phyloP scores from a whole-genome alignment of 108 stramenopile genomes.

The Cylindrotheca fusiformis region DNA sequence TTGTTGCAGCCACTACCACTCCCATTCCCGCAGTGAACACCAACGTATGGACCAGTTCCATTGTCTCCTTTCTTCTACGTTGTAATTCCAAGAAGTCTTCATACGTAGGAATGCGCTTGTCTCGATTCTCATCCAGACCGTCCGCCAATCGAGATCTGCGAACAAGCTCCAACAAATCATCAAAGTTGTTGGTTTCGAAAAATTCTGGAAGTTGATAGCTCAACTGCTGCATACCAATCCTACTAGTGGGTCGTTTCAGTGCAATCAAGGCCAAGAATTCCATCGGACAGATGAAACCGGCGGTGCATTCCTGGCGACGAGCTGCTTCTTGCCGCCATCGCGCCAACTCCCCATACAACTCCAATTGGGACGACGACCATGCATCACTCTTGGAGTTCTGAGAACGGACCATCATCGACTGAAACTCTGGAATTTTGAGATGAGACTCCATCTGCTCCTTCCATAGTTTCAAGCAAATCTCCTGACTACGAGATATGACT shows the following conservation, averaged over 20 bases:
- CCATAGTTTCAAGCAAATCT: slow-evolving; percentile 66
- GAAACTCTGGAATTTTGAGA: slow-evolving; percentile 35
- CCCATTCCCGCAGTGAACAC: neutral
- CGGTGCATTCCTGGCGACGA: slow-evolving; percentile 21
- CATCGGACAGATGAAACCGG: slow-evolving; percentile 51
- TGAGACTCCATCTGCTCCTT: slow-evolving; percentile 35
- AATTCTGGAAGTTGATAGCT: slow-evolving; percentile 10
- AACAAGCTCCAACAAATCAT: slow-evolving; percentile 14
- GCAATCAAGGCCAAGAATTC: slow-evolving; percentile 63
- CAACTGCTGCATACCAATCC: slow-evolving; percentile 10
- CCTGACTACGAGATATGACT: slow-evolving; percentile 60
- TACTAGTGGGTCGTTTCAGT: slow-evolving; percentile 37
- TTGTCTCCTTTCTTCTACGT: neutral
- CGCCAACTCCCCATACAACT: slow-evolving; percentile 55
- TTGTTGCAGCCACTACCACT: neutral
- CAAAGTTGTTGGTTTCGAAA: neutral
- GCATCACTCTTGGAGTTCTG: slow-evolving; percentile 25
- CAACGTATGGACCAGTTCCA: neutral
- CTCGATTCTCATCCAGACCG: slow-evolving; percentile 7
- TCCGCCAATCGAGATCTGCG: slow-evolving; percentile 18
- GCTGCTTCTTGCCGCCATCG: slow-evolving; percentile 58
- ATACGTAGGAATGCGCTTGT: slow-evolving; percentile 4
- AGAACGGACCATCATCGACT: slow-evolving; percentile 25
- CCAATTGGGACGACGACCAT: slow-evolving; percentile 52
- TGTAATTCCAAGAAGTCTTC: neutral